These are phyloP conservation scores for Colletotrichum sp. DNA, from an alignment of 2,329 filamentous ascomycete genomes.

Conservation along the genomic window DNA sequence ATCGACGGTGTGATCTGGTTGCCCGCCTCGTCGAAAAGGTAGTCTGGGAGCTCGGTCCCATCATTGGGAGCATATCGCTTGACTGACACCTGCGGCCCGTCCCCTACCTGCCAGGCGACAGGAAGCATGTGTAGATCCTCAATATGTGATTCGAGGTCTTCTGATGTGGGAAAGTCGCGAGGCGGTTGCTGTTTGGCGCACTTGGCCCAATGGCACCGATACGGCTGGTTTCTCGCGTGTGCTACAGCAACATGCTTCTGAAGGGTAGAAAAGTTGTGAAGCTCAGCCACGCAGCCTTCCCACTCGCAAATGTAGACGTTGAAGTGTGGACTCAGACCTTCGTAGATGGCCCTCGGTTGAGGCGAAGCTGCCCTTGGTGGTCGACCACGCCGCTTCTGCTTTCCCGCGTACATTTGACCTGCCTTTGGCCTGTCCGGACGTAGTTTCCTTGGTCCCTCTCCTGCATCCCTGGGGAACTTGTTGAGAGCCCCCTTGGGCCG, in stretches of 20 bases:
- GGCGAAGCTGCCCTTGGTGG: slow-evolving; percentile 43
- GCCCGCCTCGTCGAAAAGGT: slow-evolving; percentile 57
- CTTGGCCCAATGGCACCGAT: slow-evolving; percentile 43
- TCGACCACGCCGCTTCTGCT: slow-evolving; percentile 49
- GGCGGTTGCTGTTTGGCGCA: slow-evolving; percentile 34
- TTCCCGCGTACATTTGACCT: slow-evolving; percentile 26
- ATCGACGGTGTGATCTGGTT: slow-evolving; percentile 65
- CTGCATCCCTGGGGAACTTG: slow-evolving; percentile 4
- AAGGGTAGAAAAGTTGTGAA: slow-evolving; percentile 67
- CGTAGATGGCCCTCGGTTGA: slow-evolving; percentile 46
- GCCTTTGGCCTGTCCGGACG: slow-evolving; percentile 32
- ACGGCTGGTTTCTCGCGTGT: slow-evolving; percentile 39
- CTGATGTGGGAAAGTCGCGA: slow-evolving; percentile 16
- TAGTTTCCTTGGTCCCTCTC: slow-evolving; percentile 21
- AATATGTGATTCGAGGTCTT: slow-evolving; percentile 54
- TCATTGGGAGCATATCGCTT: slow-evolving; percentile 21
- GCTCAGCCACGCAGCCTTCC: slow-evolving; percentile 61
- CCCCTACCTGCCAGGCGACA: slow-evolving; percentile 63
- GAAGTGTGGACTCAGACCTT: slow-evolving; percentile 47
- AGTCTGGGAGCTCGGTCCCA: slow-evolving; percentile 44
- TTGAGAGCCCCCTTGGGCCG: slow-evolving; percentile 49
- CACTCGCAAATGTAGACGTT: slow-evolving; percentile 65
- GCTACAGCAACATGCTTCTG: slow-evolving; percentile 57
- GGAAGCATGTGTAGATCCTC: slow-evolving; percentile 58
- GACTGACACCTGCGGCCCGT: slow-evolving; percentile 47